These are phyloP conservation scores for Erodium trifolium DNA, from an alignment of 441 rosid genomes.

Conservation along the genomic window DNA sequence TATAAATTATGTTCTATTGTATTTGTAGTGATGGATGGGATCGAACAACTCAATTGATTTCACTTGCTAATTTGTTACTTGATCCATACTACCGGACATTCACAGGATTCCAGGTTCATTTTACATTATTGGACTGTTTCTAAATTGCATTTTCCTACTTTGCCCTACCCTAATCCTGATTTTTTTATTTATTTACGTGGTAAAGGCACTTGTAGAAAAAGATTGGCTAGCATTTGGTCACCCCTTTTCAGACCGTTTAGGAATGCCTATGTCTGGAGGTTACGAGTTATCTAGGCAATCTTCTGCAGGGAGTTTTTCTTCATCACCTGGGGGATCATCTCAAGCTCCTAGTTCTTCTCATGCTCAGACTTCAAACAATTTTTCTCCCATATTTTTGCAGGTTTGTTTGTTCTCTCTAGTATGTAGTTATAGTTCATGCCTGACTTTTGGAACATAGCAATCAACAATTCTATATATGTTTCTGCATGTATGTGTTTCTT, in stretches of 20 bases:
- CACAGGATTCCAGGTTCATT: conserved; percentile 85
- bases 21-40: conserved; percentile 96
- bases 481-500: neutral
- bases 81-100: conserved; percentile 96
- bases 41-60: conserved; percentile 91
- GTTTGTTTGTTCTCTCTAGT: conserved; percentile 23
- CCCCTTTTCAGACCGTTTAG: conserved; percentile 92
- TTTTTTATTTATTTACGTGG: neutral
- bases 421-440: neutral
- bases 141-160: neutral
- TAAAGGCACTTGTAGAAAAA: conserved; percentile 85
- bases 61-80: conserved; percentile 87
- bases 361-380: conserved; percentile 53
- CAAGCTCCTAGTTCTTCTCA: conserved; percentile 79
- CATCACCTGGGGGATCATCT: conserved; percentile 65
- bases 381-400: conserved; percentile 97
- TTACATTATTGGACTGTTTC: neutral
- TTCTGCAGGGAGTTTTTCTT: conserved; percentile 62
- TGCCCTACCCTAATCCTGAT: neutral
- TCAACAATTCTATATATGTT: neutral
- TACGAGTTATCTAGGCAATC: conserved; percentile 67
- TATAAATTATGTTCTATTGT: conserved; percentile 16
- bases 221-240: conserved; percentile 99
- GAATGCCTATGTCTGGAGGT: conserved; percentile 73
- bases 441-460: neutral